These are phyloP conservation scores for Trametes cubensis DNA, from an alignment of 768 basidiomycete genomes.

Conservation along the genomic window DNA sequence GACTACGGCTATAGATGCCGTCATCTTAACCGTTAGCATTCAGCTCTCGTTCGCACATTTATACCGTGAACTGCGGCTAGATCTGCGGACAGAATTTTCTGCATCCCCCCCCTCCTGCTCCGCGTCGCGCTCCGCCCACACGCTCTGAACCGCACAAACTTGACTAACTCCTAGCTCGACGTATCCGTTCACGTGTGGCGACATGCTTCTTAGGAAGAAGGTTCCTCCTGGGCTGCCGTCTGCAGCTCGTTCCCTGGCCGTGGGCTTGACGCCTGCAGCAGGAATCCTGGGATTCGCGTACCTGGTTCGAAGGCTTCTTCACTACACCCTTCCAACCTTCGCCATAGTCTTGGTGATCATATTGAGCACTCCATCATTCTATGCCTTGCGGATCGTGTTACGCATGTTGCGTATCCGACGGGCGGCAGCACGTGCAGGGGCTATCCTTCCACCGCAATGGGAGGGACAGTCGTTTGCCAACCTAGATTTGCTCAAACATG, in stretches of 20 bases:
- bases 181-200: no score
- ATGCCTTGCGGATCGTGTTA: background rate
- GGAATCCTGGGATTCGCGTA: background rate
- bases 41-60: no score
- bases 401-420: background rate
- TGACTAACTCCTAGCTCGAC: no score
- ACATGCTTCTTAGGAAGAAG: background rate
- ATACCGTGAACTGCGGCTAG: no score
- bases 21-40: no score
- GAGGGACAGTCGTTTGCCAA: slow-evolving; percentile 37
- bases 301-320: background rate
- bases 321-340: background rate
- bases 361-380: slow-evolving; percentile 2
- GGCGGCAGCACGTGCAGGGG: slow-evolving; percentile 2
- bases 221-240: background rate
- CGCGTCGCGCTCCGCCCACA: no score
- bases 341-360: background rate
- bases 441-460: slow-evolving; percentile 32
- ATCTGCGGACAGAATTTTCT: no score
- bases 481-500: slow-evolving; percentile 35
- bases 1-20: no score
- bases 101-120: no score
- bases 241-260: background rate
- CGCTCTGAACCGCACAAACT: background rate
- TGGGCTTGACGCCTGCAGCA: background rate